Percentiles rank a stretch among this genome's conserved stretches.
Conservation (phyloP, 2,329 filamentous ascomycete genomes). For the Xylariaceae sp. region DNA sequence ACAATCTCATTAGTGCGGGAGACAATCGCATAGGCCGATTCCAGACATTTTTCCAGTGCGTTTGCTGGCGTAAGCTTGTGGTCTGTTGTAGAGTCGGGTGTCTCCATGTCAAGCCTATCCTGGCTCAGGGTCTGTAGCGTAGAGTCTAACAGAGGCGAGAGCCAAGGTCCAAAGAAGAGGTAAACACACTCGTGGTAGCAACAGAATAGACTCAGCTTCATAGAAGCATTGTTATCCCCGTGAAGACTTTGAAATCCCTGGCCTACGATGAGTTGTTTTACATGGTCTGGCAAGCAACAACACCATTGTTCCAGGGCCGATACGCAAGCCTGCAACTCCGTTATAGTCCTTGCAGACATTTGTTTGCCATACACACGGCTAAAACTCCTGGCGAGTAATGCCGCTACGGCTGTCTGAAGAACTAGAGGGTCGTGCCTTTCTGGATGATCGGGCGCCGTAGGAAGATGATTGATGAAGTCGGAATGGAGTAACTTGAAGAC, state of each 20-base stretch:
- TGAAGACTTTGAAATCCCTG: slow-evolving; percentile 1
- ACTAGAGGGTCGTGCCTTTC: background rate
- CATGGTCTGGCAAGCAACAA: background rate
- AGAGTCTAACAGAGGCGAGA: slow-evolving; percentile 6
- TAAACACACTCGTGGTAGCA: slow-evolving; percentile 11
- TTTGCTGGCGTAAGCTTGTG: background rate
- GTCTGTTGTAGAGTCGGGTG: background rate
- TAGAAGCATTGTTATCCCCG: slow-evolving; percentile 1
- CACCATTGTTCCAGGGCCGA: slow-evolving; percentile 6
- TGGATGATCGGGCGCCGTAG: background rate
- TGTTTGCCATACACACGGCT: background rate
- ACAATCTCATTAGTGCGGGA: slow-evolving; percentile 9
- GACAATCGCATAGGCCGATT: slow-evolving; percentile 13
- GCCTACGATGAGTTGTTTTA: slow-evolving; percentile 1
- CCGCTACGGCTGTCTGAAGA: background rate
- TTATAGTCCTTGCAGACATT: background rate
- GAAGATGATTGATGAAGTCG: slow-evolving; percentile 8
- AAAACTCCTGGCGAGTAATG: background rate
- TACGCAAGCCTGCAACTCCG: background rate
- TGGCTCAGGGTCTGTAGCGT: background rate
- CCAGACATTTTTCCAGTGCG: slow-evolving; percentile 7
- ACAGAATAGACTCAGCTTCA: slow-evolving; percentile 13
- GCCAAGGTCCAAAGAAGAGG: slow-evolving; percentile 9
- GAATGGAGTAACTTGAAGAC: background rate
- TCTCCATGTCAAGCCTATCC: background rate